These are phyloP conservation scores for Conringia planisiliqua DNA, from an alignment of 345 rosid genomes.

Conservation along the genomic window DNA sequence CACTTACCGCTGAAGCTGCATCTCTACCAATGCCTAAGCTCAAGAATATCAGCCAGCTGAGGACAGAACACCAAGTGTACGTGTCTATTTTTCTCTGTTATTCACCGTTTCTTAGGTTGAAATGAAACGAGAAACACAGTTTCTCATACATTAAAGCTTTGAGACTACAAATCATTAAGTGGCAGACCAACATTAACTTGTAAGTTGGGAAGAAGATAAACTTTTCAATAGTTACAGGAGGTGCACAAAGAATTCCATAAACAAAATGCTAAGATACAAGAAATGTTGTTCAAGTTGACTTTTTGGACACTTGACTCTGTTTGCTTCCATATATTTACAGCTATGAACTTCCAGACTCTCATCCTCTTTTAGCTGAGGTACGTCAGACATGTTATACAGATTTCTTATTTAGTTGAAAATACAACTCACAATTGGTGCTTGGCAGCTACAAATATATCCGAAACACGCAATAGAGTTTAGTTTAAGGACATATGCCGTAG, in stretches of 20 bases:
- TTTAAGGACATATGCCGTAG: neutral
- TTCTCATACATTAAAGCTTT: neutral
- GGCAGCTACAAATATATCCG: neutral
- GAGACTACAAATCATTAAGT: neutral
- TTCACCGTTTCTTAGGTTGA: neutral
- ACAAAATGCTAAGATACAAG: neutral
- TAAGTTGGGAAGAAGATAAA: neutral
- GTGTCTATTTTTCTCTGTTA: conserved; percentile 32
- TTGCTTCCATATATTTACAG: conserved; percentile 42
- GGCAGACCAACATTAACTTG: neutral
- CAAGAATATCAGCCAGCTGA: conserved; percentile 72
- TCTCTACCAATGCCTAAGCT: conserved; percentile 80
- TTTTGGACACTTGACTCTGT: neutral
- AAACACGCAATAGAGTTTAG: neutral
- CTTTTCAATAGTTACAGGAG: neutral
- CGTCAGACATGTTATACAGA: conserved; percentile 29
- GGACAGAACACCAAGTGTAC: conserved; percentile 96
- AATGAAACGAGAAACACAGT: neutral
- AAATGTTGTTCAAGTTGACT: neutral
- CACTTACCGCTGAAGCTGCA: conserved; percentile 70
- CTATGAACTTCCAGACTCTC: conserved; percentile 83
- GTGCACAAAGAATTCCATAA: neutral
- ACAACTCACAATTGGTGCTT: neutral
- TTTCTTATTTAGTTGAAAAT: neutral
- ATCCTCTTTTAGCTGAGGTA: conserved; percentile 75